These are phyloP conservation scores for Hygrophoropsis aurantiaca DNA, from an alignment of 768 basidiomycete species.

Conservation along the genomic window DNA sequence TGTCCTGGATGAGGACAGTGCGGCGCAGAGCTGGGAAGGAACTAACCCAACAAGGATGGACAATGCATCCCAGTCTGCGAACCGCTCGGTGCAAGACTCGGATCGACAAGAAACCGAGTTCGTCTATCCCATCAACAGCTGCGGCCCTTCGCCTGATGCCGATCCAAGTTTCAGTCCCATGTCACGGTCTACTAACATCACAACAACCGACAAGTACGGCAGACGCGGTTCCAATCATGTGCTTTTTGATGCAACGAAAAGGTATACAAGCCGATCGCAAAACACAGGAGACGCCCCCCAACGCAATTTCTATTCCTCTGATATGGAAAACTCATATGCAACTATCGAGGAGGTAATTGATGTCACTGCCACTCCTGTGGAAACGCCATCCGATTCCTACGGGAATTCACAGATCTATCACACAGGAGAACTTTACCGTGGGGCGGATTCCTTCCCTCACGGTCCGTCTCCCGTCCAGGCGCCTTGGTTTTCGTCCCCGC, in stretches of 20 bases:
- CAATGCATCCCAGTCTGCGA: no score
- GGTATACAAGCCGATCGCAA: no score
- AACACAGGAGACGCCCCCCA: no score
- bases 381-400: no score
- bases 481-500: conserved; percentile 25
- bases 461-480: conserved; percentile 14
- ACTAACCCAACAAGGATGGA: no score
- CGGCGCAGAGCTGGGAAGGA: no score
- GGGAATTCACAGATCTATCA: not conserved
- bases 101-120: conserved; percentile 7
- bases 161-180: conserved; percentile 1
- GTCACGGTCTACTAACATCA: not conserved
- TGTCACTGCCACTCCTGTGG: no score
- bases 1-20: no score
- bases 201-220: conserved; percentile 21
- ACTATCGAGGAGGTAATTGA: no score
- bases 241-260: conserved; percentile 36
- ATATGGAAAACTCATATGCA: no score
- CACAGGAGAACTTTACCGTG: conserved; percentile 5
- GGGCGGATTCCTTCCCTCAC: conserved; percentile 25
- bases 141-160: conserved; percentile 4
- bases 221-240: conserved; percentile 37
- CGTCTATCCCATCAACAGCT: conserved; percentile 13
- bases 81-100: no score
- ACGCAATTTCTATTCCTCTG: no score